These are phyloP conservation scores for Penicillium verrucosum DNA, from an alignment of 2,329 filamentous ascomycete species.

Conservation along the genomic window DNA sequence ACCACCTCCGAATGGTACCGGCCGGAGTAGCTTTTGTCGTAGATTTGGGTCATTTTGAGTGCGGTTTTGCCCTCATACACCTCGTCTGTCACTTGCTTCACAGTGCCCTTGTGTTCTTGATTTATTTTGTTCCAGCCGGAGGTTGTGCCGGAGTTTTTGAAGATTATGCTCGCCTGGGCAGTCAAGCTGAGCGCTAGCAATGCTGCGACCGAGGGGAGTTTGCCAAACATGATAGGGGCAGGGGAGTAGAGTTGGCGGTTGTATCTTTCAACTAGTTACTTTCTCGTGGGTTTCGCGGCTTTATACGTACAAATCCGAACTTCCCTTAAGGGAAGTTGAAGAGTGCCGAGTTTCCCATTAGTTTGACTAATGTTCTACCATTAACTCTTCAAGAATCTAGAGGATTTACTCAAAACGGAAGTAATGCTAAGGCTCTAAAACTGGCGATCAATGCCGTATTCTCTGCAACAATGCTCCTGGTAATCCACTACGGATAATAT, in stretches of 20 bases:
- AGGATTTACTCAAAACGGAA: not conserved
- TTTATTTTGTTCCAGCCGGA: slow-evolving; percentile 43
- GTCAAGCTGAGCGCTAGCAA: not conserved
- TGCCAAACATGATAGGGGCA: not conserved
- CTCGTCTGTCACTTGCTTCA: slow-evolving; percentile 44
- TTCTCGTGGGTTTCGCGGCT: not conserved
- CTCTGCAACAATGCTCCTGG: not conserved
- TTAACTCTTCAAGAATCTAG: not conserved
- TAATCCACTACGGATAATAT: not conserved
- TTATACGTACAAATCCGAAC: not conserved
- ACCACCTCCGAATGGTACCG: slow-evolving; percentile 52
- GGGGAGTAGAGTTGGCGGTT: not conserved
- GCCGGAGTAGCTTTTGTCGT: slow-evolving; percentile 42
- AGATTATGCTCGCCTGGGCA: slow-evolving; percentile 15
- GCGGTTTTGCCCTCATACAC: slow-evolving; percentile 39
- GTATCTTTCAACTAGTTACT: not conserved
- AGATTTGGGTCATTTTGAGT: slow-evolving; percentile 44
- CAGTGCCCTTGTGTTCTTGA: slow-evolving; percentile 44
- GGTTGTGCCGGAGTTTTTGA: slow-evolving; percentile 30
- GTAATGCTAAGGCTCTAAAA: not conserved
- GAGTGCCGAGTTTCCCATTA: not conserved
- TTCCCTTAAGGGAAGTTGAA: not conserved
- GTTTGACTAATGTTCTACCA: not conserved
- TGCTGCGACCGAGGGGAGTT: not conserved
- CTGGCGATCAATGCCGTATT: too few relatives aligned